Percentiles rank a stretch among this genome's conserved stretches.
phyloP scores from a whole-genome alignment of 2,329 filamentous ascomycete genomes.

The Phyllosticta paracitricarpa region DNA sequence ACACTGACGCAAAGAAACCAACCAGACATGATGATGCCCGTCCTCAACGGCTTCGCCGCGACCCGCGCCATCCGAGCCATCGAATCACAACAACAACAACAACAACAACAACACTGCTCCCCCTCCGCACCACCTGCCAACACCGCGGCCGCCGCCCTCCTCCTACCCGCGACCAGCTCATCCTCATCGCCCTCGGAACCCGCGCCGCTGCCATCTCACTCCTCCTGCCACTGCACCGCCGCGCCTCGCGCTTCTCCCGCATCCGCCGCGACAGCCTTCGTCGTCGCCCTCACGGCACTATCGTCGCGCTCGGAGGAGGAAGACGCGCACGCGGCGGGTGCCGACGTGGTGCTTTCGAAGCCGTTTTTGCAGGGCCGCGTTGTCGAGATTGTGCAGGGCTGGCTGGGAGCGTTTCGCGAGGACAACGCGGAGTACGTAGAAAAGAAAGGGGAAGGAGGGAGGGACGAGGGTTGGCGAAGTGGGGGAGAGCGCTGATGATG shows the following conservation, averaged over 20 bases:
- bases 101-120: slow-evolving; percentile 36
- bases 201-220: too few species aligned
- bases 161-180: background rate
- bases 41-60: slow-evolving; percentile 44
- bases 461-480: background rate
- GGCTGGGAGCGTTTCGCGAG: background rate
- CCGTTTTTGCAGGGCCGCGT: slow-evolving; percentile 26
- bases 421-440: background rate
- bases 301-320: slow-evolving; percentile 39
- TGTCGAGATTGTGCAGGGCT: background rate
- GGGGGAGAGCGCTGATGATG: background rate
- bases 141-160: background rate
- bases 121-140: slow-evolving; percentile 11
- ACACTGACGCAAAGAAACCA: background rate
- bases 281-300: slow-evolving; percentile 45
- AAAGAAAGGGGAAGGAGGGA: too few species aligned
- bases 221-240: slow-evolving; percentile 17
- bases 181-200: background rate
- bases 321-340: slow-evolving; percentile 42
- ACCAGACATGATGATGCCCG: slow-evolving; percentile 45
- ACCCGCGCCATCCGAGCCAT: slow-evolving; percentile 34
- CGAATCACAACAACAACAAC: slow-evolving; percentile 33
- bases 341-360: slow-evolving; percentile 47
- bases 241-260: slow-evolving; percentile 13
- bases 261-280: slow-evolving; percentile 10